Evolutionary conservation across 148 eudicot species (phyloP), one percentile per base, ranked within the genome.

Genomic region (Cornus florida): DNA sequence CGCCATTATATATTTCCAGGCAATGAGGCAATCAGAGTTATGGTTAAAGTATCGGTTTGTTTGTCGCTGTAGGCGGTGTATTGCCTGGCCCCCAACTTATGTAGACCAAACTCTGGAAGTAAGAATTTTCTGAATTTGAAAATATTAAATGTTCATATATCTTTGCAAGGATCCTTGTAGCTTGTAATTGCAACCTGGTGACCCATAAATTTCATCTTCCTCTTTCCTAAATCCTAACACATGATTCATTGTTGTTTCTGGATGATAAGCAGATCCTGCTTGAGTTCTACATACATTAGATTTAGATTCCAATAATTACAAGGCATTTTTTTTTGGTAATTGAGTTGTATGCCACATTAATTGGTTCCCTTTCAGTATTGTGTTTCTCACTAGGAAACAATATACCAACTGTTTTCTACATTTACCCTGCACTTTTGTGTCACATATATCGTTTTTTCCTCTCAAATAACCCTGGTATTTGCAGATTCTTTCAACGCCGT

Each of bases 41-140:
- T 89, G 87, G 87, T 73, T 31, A 24, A 90, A 93, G 65, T 90
- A 90, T 73, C 83, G 83, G 56, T 93, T 93, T 75, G 32, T 77
- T 33, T 93, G 97, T 82, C 46, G 48, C 82, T 91, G 97, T 82
- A 74, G 19, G 64, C 90, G 93, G 39, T 93, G 97, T 82, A 38
- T 28, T 69, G 81, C 78, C 17, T 32, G 78, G 56, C 89, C 91
- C 60, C 79, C 76, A 60, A 67, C 86, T 79, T 91, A 86, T 70
- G 88, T 86, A 69, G 97, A 93, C 84, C 78, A 71, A 62, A 65
- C 70, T 69, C 60, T 91, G 81, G 86, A 90, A 69, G 97, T 93
- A 87, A 56, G 83, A 57, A 19, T 22, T 70, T 65, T 33, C 23
- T 32, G 31, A 22, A 70, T 17, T 66, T 17, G 13, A 46, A 12